A percentile compares a stretch with the other conserved stretches of the same genome.
Conservation (phyloP, 495 filamentous ascomycete genomes). For the Penicillium nucicola region DNA sequence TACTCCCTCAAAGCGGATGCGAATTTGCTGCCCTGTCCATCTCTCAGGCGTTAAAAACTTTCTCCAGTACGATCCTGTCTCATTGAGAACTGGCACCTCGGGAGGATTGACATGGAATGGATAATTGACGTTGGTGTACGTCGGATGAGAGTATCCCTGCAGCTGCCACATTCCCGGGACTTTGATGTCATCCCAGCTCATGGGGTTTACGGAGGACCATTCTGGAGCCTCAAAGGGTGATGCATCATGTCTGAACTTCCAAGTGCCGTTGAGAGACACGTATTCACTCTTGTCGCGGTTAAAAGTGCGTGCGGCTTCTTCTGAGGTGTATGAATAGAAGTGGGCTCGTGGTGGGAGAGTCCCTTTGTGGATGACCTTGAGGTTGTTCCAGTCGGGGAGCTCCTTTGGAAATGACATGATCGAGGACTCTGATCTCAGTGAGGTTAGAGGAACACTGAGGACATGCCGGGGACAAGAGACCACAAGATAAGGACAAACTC, state of each 20-base stretch:
- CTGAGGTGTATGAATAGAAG: constrained; percentile 44
- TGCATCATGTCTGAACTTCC: constrained; percentile 53
- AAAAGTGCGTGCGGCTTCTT: constrained; percentile 4
- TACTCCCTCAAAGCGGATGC: constrained; percentile 63
- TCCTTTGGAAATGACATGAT: constrained; percentile 12
- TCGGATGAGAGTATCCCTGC: constrained; percentile 57
- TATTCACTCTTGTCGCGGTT: constrained; percentile 10
- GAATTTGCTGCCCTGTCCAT: constrained; percentile 36
- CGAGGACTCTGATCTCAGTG: background rate
- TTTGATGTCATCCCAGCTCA: constrained; percentile 45
- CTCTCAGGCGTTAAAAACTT: constrained; percentile 42
- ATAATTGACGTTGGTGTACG: constrained; percentile 59
- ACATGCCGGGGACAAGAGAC: background rate
- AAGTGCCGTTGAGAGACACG: constrained; percentile 48
- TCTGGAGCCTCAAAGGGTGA: constrained; percentile 49
- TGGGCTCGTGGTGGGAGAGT: constrained; percentile 57
- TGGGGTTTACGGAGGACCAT: constrained; percentile 25
- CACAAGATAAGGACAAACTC: background rate
- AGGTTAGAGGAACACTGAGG: background rate
- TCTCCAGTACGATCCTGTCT: constrained; percentile 55
- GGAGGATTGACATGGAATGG: constrained; percentile 60
- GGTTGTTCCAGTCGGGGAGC: constrained; percentile 57
- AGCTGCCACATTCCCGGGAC: constrained; percentile 70
- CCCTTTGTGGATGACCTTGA: constrained; percentile 56
- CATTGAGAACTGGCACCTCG: constrained; percentile 47